Base-by-base conservation (phyloP, 768 basidiomycete genomes). In the Clathrus columnatus region DNA sequence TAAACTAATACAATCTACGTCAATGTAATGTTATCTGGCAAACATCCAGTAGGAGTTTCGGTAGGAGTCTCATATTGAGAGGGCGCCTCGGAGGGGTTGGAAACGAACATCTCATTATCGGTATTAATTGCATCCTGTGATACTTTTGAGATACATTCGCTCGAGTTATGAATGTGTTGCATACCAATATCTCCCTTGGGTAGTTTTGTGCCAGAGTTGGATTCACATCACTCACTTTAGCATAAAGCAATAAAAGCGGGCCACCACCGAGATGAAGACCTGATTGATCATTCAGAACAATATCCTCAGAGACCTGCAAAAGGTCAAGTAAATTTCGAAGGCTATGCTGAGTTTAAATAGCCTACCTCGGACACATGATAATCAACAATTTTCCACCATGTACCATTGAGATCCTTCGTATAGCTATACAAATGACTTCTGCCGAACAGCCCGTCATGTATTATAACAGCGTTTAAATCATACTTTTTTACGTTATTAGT, bases 381-480 rank as follows among this genome's bases (percentile, higher is more conserved):
- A 61, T 90, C 90, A 7, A 85, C 74, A 2, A 82, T 84, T 69
- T 87, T 91, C 86, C 87, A 91, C 89, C 89, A 92, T 2, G 65
- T 68, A 5, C 76, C 82, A 44, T 79, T 75, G 26, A 65, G 67
- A 28, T 82, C 78, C 57, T 83, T 78, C 11, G 88, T 80, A 59
- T 90, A 92, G 5, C 85, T 85, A 64, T 89, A 88, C 7, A 87
- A 70, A 61, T 89, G 85, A 54, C 78, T 87, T 46, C 90, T 73
- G 7, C 89, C 89, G 42, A 81, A 84, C 28, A 88, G 68, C 4
- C 89, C 89, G 10, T 85, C 87, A 60, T 90, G 85, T 46, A 88
- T 73, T 36, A 91, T 73, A 4, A 90, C 88, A 7, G 78, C 83
- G 2, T 87, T 84, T 21, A 92, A 78, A 59, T 90, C 87, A 62